Conservation (phyloP, 768 basidiomycete genomes). For the Boletus pseudopeckii region DNA sequence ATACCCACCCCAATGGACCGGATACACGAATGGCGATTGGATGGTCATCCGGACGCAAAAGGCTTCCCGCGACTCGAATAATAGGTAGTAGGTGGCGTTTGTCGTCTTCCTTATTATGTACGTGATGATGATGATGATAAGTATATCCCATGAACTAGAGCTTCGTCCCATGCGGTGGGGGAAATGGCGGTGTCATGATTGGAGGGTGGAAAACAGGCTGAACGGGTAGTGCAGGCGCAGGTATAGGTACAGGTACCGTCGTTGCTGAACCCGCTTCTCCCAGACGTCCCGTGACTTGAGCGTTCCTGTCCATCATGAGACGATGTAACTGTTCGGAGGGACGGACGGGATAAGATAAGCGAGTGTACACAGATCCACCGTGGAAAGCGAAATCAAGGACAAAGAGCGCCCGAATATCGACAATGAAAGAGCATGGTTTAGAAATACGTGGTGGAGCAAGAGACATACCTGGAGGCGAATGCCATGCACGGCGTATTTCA, state of each 20-base stretch:
- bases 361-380: slow-evolving; percentile 4
- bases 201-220: slow-evolving; percentile 28
- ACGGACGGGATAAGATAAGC: slow-evolving; percentile 17
- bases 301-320: slow-evolving; percentile 75
- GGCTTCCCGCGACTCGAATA: slow-evolving; percentile 10
- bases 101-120: slow-evolving; percentile 20
- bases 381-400: slow-evolving; percentile 7
- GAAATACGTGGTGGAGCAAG: slow-evolving; percentile 2
- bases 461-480: slow-evolving; percentile 70
- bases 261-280: slow-evolving; percentile 19
- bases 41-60: not conserved
- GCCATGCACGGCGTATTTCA: slow-evolving; percentile 69
- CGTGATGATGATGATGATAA: no score
- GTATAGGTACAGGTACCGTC: slow-evolving; percentile 20
- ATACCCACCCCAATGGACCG: not conserved
- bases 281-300: slow-evolving; percentile 48
- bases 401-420: not conserved
- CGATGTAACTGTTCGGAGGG: slow-evolving; percentile 50
- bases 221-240: slow-evolving; percentile 16
- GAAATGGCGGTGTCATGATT: slow-evolving; percentile 31
- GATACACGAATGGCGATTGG: not conserved
- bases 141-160: slow-evolving; percentile 15
- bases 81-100: not conserved
- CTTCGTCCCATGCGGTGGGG: slow-evolving; percentile 31
- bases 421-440: not conserved